Percentiles rank a stretch among this genome's conserved stretches.
phyloP scores from a whole-genome alignment of 2,329 filamentous ascomycete species.

The Atkinsonella texensis region DNA sequence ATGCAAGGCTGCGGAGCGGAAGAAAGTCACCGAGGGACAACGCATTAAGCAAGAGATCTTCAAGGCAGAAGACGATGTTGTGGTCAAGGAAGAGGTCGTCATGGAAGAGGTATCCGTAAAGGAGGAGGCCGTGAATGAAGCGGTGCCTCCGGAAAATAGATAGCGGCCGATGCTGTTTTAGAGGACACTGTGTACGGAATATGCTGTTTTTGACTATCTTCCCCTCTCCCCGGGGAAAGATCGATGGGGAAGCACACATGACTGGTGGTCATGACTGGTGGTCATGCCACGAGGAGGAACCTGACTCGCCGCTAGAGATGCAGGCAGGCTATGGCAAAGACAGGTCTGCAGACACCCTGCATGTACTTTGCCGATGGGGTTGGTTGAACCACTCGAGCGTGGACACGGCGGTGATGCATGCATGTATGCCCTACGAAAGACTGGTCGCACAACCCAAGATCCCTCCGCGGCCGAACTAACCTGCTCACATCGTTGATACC shows the following conservation, averaged over 20 bases:
- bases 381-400: not conserved
- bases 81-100: constrained; percentile 15
- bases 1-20: constrained; percentile 60
- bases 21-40: constrained; percentile 46
- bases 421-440: constrained; percentile 3
- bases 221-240: too few species aligned
- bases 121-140: constrained; percentile 1
- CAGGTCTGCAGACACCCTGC: constrained; percentile 3
- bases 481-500: not conserved
- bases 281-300: not conserved
- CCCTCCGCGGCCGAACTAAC: not conserved
- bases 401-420: constrained; percentile 1
- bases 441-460: not conserved
- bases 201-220: not conserved
- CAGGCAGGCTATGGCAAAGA: not conserved
- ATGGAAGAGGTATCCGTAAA: constrained; percentile 13
- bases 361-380: not conserved
- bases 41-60: constrained; percentile 26
- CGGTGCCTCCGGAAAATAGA: not conserved
- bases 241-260: not conserved
- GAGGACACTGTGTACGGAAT: not conserved
- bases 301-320: not conserved
- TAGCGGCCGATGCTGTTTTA: too few species aligned
- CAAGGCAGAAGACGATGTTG: constrained; percentile 15
- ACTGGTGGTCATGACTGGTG: not conserved